A percentile compares a stretch with the other conserved stretches of the same genome.
Conservation (phyloP, 257 asterid species). For the Vinca minor region DNA sequence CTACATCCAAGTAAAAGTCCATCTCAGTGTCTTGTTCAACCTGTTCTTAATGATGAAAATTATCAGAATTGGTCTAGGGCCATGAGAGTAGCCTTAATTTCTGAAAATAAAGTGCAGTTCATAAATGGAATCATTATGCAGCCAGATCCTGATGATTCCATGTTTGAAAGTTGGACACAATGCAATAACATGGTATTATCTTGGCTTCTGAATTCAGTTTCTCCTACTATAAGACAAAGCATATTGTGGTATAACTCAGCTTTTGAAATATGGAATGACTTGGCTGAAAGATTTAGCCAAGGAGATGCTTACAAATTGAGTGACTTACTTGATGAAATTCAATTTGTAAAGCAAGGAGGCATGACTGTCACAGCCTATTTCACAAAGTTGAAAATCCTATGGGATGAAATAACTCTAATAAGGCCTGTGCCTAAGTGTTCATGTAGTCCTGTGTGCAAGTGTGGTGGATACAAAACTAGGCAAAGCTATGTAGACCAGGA, state of each 20-base stretch:
- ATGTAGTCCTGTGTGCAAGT: too few species aligned
- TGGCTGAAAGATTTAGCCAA: too few species aligned
- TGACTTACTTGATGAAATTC: neutral
- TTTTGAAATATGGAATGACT: too few species aligned
- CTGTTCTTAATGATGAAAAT: too few species aligned
- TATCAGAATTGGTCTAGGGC: neutral
- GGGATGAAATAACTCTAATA: too few species aligned
- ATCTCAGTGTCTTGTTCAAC: neutral
- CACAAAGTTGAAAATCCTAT: neutral
- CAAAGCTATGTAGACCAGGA: neutral
- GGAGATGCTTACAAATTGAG: too few species aligned
- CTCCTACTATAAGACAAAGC: neutral
- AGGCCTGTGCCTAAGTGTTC: too few species aligned
- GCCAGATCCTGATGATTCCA: neutral
- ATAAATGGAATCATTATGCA: neutral
- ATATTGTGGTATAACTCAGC: too few species aligned
- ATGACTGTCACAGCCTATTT: neutral
- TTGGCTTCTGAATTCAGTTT: too few species aligned
- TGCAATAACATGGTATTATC: neutral
- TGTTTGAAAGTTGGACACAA: neutral
- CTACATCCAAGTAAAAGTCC: neutral
- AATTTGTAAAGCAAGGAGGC: neutral
- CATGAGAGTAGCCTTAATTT: neutral
- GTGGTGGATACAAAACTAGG: too few species aligned
- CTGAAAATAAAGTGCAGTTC: neutral